Evolutionary conservation across 345 rosid species (phyloP).

Genomic region (Sisymbrium altissimum): DNA sequence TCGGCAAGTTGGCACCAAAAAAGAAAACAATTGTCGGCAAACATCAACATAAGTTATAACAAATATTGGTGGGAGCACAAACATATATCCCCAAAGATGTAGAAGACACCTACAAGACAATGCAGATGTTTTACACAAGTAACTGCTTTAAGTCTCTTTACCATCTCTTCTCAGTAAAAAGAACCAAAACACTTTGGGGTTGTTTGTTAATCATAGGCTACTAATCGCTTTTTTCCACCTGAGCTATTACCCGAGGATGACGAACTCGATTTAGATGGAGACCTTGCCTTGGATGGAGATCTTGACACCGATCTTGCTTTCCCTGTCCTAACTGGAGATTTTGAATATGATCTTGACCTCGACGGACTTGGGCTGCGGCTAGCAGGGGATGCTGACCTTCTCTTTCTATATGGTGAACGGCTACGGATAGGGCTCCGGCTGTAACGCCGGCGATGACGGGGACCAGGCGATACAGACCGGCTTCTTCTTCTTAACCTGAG

Average conservation of each 20-base stretch:
- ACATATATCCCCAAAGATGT: not conserved
- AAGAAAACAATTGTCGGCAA: constrained; percentile 12
- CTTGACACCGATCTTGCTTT: constrained; percentile 48
- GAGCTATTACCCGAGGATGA: constrained; percentile 67
- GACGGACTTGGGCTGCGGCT: constrained; percentile 63
- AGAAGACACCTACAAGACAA: not conserved
- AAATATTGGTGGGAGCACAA: not conserved
- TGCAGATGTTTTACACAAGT: not conserved
- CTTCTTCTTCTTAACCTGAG: constrained; percentile 78
- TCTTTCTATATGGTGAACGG: constrained; percentile 49
- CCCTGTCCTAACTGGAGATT: constrained; percentile 49
- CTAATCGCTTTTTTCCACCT: constrained; percentile 54
- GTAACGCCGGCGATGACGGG: constrained; percentile 52
- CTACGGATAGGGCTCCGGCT: constrained; percentile 62
- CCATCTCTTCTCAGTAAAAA: not conserved
- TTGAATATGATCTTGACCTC: constrained; percentile 54
- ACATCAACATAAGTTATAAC: constrained; percentile 2
- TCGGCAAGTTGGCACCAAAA: not conserved
- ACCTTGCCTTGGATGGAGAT: constrained; percentile 48
- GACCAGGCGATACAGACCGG: constrained; percentile 61
- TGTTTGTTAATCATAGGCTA: constrained; percentile 50
- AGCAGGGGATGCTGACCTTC: constrained; percentile 46
- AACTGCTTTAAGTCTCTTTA: not conserved
- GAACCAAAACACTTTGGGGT: not conserved
- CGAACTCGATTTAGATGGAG: constrained; percentile 53